These are phyloP conservation scores for Mesembryanthemum crystallinum DNA, from an alignment of 148 eudicot genomes.

Conservation along the genomic window DNA sequence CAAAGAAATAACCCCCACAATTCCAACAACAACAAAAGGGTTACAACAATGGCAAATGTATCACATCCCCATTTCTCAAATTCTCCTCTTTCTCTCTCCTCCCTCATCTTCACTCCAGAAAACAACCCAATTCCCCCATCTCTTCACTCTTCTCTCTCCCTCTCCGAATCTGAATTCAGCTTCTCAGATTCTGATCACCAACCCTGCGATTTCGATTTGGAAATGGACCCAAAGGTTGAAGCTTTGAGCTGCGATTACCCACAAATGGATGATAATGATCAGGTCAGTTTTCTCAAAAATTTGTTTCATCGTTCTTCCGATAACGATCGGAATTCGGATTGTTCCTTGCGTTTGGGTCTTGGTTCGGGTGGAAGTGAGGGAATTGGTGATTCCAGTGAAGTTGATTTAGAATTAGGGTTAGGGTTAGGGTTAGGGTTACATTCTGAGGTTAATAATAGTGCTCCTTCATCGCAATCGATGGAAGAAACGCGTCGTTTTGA, in stretches of 20 bases:
- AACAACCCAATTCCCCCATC: background rate
- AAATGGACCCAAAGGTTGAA: slow-evolving; percentile 13
- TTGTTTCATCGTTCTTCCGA: slow-evolving; percentile 40
- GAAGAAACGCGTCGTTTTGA: slow-evolving; percentile 26
- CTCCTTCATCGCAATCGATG: background rate
- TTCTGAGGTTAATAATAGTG: slow-evolving; percentile 1
- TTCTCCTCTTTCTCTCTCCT: background rate
- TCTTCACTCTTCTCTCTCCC: slow-evolving; percentile 18
- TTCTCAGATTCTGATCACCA: slow-evolving; percentile 27
- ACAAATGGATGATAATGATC: slow-evolving; percentile 23
- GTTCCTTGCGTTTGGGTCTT: slow-evolving; percentile 13
- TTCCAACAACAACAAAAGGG: background rate
- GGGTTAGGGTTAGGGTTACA: slow-evolving; percentile 47
- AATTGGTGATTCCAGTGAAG: slow-evolving; percentile 16
- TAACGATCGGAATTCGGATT: slow-evolving; percentile 1
- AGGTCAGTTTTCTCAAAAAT: slow-evolving; percentile 49
- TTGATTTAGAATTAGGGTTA: slow-evolving; percentile 46
- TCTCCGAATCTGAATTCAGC: slow-evolving; percentile 16
- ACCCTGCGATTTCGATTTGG: slow-evolving; percentile 18
- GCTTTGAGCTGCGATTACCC: slow-evolving; percentile 19
- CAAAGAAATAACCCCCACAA: background rate
- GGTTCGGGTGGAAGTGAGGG: slow-evolving; percentile 17
- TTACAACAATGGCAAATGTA: background rate
- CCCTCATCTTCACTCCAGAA: background rate
- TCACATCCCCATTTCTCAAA: background rate